These are phyloP conservation scores for Bipolaris gigantea DNA, from an alignment of 2,329 filamentous ascomycete species.

Conservation along the genomic window DNA sequence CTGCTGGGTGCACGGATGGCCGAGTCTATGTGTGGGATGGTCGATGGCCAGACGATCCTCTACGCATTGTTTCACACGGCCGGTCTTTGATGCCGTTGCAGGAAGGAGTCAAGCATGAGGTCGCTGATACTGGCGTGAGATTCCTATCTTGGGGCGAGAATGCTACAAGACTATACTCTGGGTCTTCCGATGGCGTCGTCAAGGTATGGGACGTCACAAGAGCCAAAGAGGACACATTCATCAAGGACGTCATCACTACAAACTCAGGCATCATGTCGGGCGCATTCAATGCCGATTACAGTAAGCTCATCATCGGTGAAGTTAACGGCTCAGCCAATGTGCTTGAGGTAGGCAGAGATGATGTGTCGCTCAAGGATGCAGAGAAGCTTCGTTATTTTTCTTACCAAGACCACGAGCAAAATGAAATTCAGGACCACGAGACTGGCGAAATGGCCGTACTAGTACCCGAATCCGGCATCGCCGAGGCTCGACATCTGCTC, in stretches of 20 bases:
- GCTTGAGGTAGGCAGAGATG: constrained; percentile 49
- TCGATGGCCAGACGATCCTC: constrained; percentile 49
- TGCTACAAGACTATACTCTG: constrained; percentile 58
- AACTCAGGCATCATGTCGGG: constrained; percentile 61
- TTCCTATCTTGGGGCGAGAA: constrained; percentile 61
- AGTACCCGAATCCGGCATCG: constrained; percentile 29
- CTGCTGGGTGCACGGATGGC: constrained; percentile 63
- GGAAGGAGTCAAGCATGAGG: constrained; percentile 49
- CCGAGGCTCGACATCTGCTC: constrained; percentile 34
- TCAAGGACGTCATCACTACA: constrained; percentile 55
- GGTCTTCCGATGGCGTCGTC: constrained; percentile 62
- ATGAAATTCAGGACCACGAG: background rate
- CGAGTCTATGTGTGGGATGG: constrained; percentile 63
- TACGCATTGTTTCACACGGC: constrained; percentile 57
- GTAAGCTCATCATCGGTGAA: constrained; percentile 60
- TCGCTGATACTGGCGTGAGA: constrained; percentile 60
- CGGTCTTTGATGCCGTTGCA: constrained; percentile 54
- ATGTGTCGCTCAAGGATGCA: constrained; percentile 32
- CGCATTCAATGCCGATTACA: constrained; percentile 58
- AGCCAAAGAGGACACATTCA: constrained; percentile 53
- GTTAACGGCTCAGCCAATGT: constrained; percentile 59
- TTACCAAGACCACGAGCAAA: constrained; percentile 17
- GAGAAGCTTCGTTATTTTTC: constrained; percentile 35
- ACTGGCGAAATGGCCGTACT: background rate
- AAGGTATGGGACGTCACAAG: constrained; percentile 62